Percentiles rank a stretch among this genome's conserved stretches.
phyloP scores from a whole-genome alignment of 768 basidiomycete species.

The Pleurotus djamor region DNA sequence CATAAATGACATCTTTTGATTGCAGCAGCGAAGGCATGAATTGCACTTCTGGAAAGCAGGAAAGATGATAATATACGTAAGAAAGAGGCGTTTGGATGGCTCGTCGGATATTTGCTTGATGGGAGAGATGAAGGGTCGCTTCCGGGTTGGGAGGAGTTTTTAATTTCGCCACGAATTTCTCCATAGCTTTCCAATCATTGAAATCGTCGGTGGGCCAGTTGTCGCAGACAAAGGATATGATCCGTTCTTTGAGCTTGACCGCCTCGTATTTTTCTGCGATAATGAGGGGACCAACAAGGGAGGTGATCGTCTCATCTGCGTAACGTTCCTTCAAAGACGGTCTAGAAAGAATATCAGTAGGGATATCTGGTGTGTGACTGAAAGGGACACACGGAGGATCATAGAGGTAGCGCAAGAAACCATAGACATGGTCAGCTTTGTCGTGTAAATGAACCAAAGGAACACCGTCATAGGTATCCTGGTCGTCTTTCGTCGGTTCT shows the following conservation, averaged over 20 bases:
- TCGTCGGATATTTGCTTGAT: too few species aligned
- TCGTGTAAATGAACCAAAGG: conserved; percentile 13
- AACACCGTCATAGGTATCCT: conserved; percentile 9
- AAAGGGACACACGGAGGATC: background rate
- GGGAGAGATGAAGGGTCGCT: too few species aligned
- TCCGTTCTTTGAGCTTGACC: background rate
- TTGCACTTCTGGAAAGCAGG: too few species aligned
- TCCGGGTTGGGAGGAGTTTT: too few species aligned
- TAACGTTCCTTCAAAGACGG: background rate
- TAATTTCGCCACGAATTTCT: too few species aligned
- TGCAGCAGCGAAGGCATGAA: too few species aligned
- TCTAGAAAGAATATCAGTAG: background rate
- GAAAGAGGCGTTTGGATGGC: too few species aligned
- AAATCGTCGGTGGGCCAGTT: conserved; percentile 1
- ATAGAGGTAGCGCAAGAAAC: conserved; percentile 9
- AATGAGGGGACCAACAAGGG: conserved; percentile 2
- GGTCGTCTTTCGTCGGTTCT: background rate
- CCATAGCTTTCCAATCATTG: background rate
- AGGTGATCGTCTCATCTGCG: background rate
- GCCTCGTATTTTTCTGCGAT: conserved; percentile 7
- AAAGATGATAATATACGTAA: too few species aligned
- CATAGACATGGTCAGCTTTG: conserved; percentile 2
- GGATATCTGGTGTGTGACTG: too few species aligned
- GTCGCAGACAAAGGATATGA: background rate
- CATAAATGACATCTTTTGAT: too few species aligned